Evolutionary conservation across 768 basidiomycete genomes (phyloP).

Genomic region (Boletus pseudopeckii): DNA sequence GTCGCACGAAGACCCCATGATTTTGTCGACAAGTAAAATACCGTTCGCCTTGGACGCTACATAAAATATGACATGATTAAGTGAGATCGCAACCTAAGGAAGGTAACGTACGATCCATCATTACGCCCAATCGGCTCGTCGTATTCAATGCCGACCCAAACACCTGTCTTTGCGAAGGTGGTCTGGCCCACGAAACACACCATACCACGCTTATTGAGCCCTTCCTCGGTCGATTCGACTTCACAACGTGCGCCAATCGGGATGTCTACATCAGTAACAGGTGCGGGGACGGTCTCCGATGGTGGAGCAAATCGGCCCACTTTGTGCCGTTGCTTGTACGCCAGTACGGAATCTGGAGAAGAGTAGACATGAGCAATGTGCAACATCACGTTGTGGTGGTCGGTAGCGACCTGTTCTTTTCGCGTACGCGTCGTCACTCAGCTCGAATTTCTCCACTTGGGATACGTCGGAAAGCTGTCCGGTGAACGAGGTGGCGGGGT

Average conservation of each 20-base stretch:
- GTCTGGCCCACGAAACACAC: conserved; percentile 85
- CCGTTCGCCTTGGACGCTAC: conserved; percentile 76
- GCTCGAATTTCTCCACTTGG: conserved; percentile 90
- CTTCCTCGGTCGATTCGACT: conserved; percentile 68
- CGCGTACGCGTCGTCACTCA: conserved; percentile 79
- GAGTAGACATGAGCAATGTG: conserved; percentile 1
- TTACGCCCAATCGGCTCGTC: conserved; percentile 97
- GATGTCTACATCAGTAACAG: conserved; percentile 43
- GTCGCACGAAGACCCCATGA: conserved; percentile 83
- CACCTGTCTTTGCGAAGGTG: conserved; percentile 59
- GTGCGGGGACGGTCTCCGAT: conserved; percentile 32
- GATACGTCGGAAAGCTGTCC: conserved; percentile 85
- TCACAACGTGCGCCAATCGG: conserved; percentile 76
- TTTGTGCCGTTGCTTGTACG: conserved; percentile 82
- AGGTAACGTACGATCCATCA: conserved; percentile 77
- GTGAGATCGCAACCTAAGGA: background rate
- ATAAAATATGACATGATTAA: background rate
- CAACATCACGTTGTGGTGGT: background rate
- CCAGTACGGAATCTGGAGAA: conserved; percentile 74
- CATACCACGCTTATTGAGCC: conserved; percentile 73
- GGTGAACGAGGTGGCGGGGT: conserved; percentile 71
- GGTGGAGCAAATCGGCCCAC: conserved; percentile 83
- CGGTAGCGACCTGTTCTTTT: conserved; percentile 61
- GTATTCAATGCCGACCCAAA: conserved; percentile 92
- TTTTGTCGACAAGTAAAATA: conserved; percentile 80